Evolutionary conservation across 805 yeast genomes (phyloP).

Genomic region (Ogataea ganodermae): DNA sequence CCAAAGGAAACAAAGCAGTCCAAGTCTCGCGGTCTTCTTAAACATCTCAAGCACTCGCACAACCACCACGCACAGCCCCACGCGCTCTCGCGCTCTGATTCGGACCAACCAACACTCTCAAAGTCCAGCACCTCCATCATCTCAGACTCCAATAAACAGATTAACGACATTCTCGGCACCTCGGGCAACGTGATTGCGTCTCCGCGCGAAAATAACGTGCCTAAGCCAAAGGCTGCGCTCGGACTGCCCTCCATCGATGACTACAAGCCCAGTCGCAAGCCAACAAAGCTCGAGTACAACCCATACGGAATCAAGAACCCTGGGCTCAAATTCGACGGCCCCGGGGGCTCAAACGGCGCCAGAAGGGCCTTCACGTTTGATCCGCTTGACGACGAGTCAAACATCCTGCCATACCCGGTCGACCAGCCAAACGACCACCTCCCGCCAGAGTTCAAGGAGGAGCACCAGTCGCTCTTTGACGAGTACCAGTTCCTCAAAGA

Average conservation of each 20-base stretch:
- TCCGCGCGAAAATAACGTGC: slow-evolving; percentile 20
- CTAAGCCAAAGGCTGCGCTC: slow-evolving; percentile 12
- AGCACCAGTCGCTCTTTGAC: slow-evolving; percentile 54
- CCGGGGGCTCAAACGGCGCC: slow-evolving; percentile 8
- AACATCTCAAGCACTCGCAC: slow-evolving; percentile 15
- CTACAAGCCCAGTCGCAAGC: slow-evolving; percentile 21
- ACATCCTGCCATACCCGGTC: slow-evolving; percentile 64
- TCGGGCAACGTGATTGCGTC: slow-evolving; percentile 28
- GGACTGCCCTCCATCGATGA: slow-evolving; percentile 36
- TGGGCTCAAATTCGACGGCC: slow-evolving; percentile 13
- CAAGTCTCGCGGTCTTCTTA: slow-evolving; percentile 15
- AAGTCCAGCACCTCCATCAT: slow-evolving; percentile 15
- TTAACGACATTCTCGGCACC: slow-evolving; percentile 24
- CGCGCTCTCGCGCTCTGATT: background rate
- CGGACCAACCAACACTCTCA: slow-evolving; percentile 5
- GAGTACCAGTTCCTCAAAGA: slow-evolving; percentile 51
- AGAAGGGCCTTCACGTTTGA: slow-evolving; percentile 29
- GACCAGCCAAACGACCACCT: slow-evolving; percentile 68
- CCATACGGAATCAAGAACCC: slow-evolving; percentile 59
- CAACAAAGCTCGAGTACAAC: slow-evolving; percentile 54
- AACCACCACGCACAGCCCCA: too few relatives aligned
- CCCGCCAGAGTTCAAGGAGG: slow-evolving; percentile 58
- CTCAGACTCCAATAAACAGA: slow-evolving; percentile 17
- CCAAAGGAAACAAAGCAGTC: slow-evolving; percentile 3
- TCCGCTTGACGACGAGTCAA: slow-evolving; percentile 40